Percentiles rank a stretch among this genome's conserved stretches.
Conservation (phyloP, 495 filamentous ascomycete genomes). For the Parathielavia hyrcaniae region DNA sequence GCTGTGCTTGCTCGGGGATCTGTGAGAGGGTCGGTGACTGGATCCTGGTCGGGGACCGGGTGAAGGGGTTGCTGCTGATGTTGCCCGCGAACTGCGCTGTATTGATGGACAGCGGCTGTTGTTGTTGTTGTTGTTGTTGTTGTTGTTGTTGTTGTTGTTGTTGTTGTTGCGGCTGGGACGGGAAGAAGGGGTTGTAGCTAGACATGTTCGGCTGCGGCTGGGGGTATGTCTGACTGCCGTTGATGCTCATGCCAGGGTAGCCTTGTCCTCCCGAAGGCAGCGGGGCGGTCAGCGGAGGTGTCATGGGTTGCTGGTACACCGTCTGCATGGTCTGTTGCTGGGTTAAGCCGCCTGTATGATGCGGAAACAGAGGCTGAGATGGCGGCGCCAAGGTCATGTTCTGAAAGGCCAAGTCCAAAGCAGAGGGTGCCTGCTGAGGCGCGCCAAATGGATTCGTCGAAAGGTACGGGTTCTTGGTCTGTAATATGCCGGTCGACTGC, state of each 20-base stretch:
- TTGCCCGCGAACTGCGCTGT: conserved; percentile 31
- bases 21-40: conserved; percentile 42
- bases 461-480: conserved; percentile 48
- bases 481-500: conserved; percentile 52
- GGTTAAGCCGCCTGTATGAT: conserved; percentile 73
- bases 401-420: conserved; percentile 63
- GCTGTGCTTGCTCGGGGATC: conserved; percentile 48
- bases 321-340: conserved; percentile 44
- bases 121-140: too few relatives aligned
- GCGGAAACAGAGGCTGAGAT: conserved; percentile 65
- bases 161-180: conserved; percentile 30
- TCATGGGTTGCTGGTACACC: conserved; percentile 48
- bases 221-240: conserved; percentile 45
- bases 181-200: conserved; percentile 63
- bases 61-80: conserved; percentile 41
- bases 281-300: conserved; percentile 58
- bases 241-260: conserved; percentile 37
- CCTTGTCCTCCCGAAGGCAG: conserved; percentile 52
- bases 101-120: conserved; percentile 36
- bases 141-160: too few relatives aligned
- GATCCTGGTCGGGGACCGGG: conserved; percentile 42
- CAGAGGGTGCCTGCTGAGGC: conserved; percentile 39
- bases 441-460: conserved; percentile 48
- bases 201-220: conserved; percentile 35
- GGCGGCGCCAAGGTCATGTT: conserved; percentile 59